These are phyloP conservation scores for Cladosporium sp. DNA, from an alignment of 2,329 filamentous ascomycete species.

Conservation along the genomic window DNA sequence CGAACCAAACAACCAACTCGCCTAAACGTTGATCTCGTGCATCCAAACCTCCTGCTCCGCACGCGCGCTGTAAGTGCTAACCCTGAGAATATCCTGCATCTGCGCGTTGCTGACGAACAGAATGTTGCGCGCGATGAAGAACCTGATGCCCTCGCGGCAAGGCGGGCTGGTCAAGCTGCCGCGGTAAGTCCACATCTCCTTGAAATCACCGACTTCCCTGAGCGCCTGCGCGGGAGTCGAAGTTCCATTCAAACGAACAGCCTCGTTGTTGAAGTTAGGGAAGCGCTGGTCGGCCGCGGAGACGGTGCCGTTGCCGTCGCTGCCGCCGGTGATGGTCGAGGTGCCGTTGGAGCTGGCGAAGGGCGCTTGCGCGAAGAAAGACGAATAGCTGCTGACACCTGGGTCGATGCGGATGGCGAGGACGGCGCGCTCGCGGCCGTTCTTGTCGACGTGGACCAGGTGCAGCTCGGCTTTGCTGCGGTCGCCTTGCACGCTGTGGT, in stretches of 20 bases:
- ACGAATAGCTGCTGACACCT: constrained; percentile 39
- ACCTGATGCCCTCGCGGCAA: constrained; percentile 51
- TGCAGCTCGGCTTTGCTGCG: constrained; percentile 53
- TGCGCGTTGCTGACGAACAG: constrained; percentile 49
- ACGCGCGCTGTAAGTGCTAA: constrained; percentile 50
- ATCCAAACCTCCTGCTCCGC: constrained; percentile 52
- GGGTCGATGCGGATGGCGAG: constrained; percentile 52
- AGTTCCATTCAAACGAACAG: constrained; percentile 34
- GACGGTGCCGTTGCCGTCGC: constrained; percentile 28
- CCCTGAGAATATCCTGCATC: constrained; percentile 51
- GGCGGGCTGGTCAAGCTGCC: constrained; percentile 53
- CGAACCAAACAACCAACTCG: no score
- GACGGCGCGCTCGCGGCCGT: constrained; percentile 48
- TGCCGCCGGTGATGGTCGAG: constrained; percentile 42
- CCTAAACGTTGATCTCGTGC: constrained; percentile 48
- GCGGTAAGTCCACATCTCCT: constrained; percentile 53
- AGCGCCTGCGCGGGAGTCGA: constrained; percentile 34
- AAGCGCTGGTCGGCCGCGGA: constrained; percentile 16
- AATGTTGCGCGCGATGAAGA: constrained; percentile 47
- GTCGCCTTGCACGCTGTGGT: constrained; percentile 50
- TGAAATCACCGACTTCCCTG: constrained; percentile 43
- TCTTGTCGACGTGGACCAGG: constrained; percentile 50
- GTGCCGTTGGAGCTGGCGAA: constrained; percentile 28
- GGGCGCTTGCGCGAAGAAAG: constrained; percentile 45
- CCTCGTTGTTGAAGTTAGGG: constrained; percentile 26